Base-by-base conservation (phyloP, 2,329 filamentous ascomycete species). In the Ascosphaera pollenicola region DNA sequence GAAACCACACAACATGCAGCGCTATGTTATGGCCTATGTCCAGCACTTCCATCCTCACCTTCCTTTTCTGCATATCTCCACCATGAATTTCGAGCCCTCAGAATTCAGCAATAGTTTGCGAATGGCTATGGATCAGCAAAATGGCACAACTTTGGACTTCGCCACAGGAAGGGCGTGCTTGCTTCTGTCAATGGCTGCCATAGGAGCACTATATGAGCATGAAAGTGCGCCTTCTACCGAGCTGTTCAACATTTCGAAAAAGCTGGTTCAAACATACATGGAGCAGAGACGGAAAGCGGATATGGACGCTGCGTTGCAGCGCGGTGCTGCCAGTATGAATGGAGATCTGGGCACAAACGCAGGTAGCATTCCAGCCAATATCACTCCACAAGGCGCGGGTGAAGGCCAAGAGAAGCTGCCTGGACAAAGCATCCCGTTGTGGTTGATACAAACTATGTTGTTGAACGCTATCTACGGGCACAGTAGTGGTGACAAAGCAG, bases 391-490 rank as follows among this genome's bases (percentile, higher is more conserved):
- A 10, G 10, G 21, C 21, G 21, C 21, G 21, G 21, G 10, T 24
- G 21, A 24, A 24, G 10, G 21, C 10, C 21, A 24, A 24, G 21
- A 10, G 10, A 24, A 24, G 21, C 21, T 24, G 5, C 10, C 21
- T 10, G 21, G 21, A 24, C 74, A 82, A 47, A 87, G 72, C 40
- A 74, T 85, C 2, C 87, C 87, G 0, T 67, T 94, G 32, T 95
- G 87, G 85, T 68, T 98, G 18, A 84, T 95, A 13, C 89, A 95
- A 57, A 83, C 87, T 0, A 95, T 95, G 87, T 65, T 95, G 7
- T 67, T 98, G 38, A 95, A 93, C 53, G 81, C 95, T 30, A 80
- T 94, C 13, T 95, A 93, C 53, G 87, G 87, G 11, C 82, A 94
- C 56, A 91, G 92, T 47, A 92, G 84, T 54, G 83, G 81, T 30